These are phyloP conservation scores for Moelleriella libera DNA, from an alignment of 2,329 filamentous ascomycete genomes.

Conservation along the genomic window DNA sequence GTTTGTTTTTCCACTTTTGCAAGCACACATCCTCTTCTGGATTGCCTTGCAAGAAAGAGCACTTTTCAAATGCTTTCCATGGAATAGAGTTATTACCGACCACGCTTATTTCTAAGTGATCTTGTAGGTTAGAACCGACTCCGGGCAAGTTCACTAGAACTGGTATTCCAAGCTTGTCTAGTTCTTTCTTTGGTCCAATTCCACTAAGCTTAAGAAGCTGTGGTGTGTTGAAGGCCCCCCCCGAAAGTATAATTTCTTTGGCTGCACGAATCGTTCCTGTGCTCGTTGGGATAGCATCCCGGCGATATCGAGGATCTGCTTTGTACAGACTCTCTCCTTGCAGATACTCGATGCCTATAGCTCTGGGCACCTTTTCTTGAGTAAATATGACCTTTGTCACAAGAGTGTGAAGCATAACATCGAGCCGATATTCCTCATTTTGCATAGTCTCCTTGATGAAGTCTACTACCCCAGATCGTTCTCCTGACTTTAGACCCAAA, in stretches of 20 bases:
- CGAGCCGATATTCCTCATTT: neutral
- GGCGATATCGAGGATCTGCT: neutral
- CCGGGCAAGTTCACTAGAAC: neutral
- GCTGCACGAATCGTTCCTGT: conserved; percentile 14
- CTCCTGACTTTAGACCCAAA: conserved; percentile 21
- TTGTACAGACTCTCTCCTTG: conserved; percentile 23
- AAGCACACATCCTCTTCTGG: conserved; percentile 18
- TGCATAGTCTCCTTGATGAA: conserved; percentile 8
- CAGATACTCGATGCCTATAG: conserved; percentile 27
- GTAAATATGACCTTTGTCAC: conserved; percentile 21
- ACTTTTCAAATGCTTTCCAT: neutral
- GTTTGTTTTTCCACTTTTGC: conserved; percentile 11
- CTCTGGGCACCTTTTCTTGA: conserved; percentile 13
- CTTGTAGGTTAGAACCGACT: neutral
- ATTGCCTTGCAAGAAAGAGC: neutral
- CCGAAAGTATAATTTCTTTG: conserved; percentile 31
- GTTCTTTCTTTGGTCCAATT: conserved; percentile 24
- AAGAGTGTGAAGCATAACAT: conserved; percentile 9
- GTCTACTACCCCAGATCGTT: conserved; percentile 31
- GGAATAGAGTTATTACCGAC: neutral
- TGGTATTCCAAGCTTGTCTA: conserved; percentile 7
- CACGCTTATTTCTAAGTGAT: neutral
- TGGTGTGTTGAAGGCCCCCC: conserved; percentile 30
- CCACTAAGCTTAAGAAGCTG: conserved; percentile 31
- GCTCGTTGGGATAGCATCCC: neutral